Evolutionary conservation across 1,284 basidiomycete species (phyloP), one percentile per base, ranked within the genome.

Genomic region (Bjerkandera adusta): DNA sequence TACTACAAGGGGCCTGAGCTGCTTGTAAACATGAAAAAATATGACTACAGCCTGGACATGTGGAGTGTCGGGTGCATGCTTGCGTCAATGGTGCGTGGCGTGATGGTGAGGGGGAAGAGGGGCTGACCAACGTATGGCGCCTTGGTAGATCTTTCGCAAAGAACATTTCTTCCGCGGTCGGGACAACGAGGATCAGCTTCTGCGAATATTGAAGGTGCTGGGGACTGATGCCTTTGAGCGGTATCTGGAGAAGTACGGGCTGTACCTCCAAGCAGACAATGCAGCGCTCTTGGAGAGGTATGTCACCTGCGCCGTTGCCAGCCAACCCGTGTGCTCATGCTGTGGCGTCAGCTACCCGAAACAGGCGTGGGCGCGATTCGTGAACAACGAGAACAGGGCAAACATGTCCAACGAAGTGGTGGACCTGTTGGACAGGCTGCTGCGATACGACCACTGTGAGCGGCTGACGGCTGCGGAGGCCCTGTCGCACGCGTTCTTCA

Each of bases 1-100:
- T 92, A 92, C 69, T 94, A 89, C 74, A 94, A 94, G 65, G 88
- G 86, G 0, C 92, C 92, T 5, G 92, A 95, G 61, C 69, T 95
- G 38, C 73, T 95, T 25, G 89, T 93, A 48, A 89, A 89, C 57
- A 91, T 88, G 71, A 88, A 90, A 63, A 81, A 82, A 61, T 94
- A 92, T 64, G 90, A 92, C 66, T 90, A 91, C 60, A 84, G 81
- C 59, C 69, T 89, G 32, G 92, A 95, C 60, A 80, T 94, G 71
- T 94, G 92, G 92, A 87, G 83, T 63, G 70, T 92, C 43, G 92
- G 92, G 4, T 93, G 91, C 68, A 93, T 92, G 81, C 85, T 92
- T 53, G 89, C 88, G 7, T 81, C 83, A 18, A 89, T 93, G 88
- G 87, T 88, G 53, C 55, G 77, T 60, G n/a, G n/a, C n/a, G n/a